Conservation (phyloP, 2,329 filamentous ascomycete genomes). For the Hymenoscyphus occultus region DNA sequence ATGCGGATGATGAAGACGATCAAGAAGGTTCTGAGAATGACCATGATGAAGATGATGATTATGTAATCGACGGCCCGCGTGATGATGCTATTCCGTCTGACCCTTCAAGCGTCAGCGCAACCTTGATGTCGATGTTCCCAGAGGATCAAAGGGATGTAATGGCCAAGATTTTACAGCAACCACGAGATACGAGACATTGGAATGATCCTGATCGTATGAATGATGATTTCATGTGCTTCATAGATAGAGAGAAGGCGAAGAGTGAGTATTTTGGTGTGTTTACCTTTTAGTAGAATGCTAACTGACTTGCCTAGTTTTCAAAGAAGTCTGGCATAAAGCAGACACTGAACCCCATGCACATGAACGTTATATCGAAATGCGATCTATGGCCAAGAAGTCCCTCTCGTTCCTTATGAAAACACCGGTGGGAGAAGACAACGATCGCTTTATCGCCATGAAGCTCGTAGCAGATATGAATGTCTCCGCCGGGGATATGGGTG, state of each 20-base stretch:
- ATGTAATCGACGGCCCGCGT: neutral
- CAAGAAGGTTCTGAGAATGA: conserved; percentile 9
- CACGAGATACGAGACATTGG: neutral
- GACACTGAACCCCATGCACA: conserved; percentile 43
- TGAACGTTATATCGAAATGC: conserved; percentile 39
- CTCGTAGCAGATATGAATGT: conserved; percentile 39
- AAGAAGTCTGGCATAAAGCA: conserved; percentile 44
- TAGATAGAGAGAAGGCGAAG: conserved; percentile 39
- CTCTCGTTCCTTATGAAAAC: conserved; percentile 9
- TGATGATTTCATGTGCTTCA: conserved; percentile 33
- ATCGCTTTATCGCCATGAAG: conserved; percentile 12
- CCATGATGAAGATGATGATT: conserved; percentile 10
- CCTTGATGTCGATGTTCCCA: neutral
- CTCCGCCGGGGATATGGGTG: conserved; percentile 27
- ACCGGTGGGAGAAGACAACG: neutral
- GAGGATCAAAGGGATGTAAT: neutral
- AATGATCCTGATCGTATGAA: conserved; percentile 11
- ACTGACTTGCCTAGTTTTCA: conserved; percentile 33
- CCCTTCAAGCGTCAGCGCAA: neutral
- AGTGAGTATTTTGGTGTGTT: conserved; percentile 7
- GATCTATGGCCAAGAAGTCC: conserved; percentile 28
- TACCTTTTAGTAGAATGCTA: neutral
- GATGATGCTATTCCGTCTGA: neutral
- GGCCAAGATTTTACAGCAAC: neutral
- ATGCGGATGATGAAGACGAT: conserved; percentile 1